Base-by-base conservation (phyloP, 257 asterid genomes). In the Plantago elongata region DNA sequence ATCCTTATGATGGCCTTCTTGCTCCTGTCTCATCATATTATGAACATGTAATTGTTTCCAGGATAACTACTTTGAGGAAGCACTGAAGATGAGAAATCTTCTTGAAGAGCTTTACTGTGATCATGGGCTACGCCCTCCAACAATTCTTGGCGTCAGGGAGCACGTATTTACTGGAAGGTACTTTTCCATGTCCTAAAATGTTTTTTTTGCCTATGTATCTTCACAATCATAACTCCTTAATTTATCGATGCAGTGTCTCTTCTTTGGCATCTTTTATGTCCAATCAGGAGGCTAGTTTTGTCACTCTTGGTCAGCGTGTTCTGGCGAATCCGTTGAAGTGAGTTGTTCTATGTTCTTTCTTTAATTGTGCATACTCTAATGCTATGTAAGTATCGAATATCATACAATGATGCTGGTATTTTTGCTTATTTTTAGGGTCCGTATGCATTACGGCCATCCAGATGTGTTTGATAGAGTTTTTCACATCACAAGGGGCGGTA, bases 401-500 rank as follows among this genome's bases (percentile, higher is more conserved):
- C 42, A 38, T 60, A 29, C 57, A 47, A 34, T 47, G 27, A 72
- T 61, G 54, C 73, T 65, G 49, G 27, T 65, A 64, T 61, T 59
- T 45, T 46, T 54, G 10, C 42, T 76, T 22, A 45, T 75, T 59
- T 40, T 72, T 68, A 92, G 97, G 90, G 96, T 89, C 48, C 99
- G 99, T 65, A 89, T 92, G 97, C 99, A 92, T 80, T 92, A 92
- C 76, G 99, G 99, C 51, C 99, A 92, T 80, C 97, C 99, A 42
- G 99, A 92, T 77, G 96, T 92, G 57, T 92, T 92, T 77, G 99
- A 92, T 78, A 89, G 99, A 79, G 70, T 92, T 67, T 92, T 92
- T 75, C 99, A 92, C 72, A 76, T 92, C 68, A 92, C 96, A 64
- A 85, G 99, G 70, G 99, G 99, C 75, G 99, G 97, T 64, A 89